These are phyloP conservation scores for Ailanthus altissimus DNA, from an alignment of 345 rosid species.

Conservation along the genomic window DNA sequence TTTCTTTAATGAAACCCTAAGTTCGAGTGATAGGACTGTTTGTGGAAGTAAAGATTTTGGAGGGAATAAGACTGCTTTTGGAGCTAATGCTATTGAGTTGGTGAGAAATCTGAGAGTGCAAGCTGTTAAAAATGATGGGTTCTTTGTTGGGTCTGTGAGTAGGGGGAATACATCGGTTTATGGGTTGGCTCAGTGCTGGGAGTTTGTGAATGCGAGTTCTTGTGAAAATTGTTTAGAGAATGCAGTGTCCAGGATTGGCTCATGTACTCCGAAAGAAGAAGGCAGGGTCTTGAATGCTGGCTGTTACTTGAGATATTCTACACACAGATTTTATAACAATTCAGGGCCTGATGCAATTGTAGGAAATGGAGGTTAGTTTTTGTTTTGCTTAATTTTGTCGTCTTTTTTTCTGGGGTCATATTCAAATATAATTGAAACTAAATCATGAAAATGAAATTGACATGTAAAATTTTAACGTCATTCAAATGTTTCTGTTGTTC, in stretches of 20 bases:
- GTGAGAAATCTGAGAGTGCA: constrained; percentile 56
- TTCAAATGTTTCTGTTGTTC: not conserved
- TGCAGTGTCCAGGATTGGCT: constrained; percentile 40
- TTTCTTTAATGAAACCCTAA: constrained; percentile 63
- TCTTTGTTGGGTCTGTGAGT: constrained; percentile 57
- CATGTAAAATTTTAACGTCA: not conserved
- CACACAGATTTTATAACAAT: constrained; percentile 62
- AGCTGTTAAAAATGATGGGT: constrained; percentile 57
- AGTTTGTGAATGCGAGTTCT: constrained; percentile 44
- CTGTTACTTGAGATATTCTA: constrained; percentile 78
- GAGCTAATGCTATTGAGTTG: constrained; percentile 44
- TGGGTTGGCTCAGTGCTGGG: constrained; percentile 94
- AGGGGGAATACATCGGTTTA: constrained; percentile 61
- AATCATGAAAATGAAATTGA: not conserved
- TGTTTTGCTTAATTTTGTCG: not conserved
- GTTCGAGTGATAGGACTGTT: constrained; percentile 37
- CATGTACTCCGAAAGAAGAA: constrained; percentile 59
- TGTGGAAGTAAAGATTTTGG: constrained; percentile 50
- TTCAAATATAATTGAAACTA: not conserved
- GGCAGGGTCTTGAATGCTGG: constrained; percentile 76
- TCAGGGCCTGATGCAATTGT: constrained; percentile 32
- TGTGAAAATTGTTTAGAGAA: constrained; percentile 57
- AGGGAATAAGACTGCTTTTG: constrained; percentile 52
- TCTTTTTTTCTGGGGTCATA: not conserved
- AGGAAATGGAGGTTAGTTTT: constrained; percentile 42